These are phyloP conservation scores for Cicer judaicum DNA, from an alignment of 306 rosid species.

Conservation along the genomic window DNA sequence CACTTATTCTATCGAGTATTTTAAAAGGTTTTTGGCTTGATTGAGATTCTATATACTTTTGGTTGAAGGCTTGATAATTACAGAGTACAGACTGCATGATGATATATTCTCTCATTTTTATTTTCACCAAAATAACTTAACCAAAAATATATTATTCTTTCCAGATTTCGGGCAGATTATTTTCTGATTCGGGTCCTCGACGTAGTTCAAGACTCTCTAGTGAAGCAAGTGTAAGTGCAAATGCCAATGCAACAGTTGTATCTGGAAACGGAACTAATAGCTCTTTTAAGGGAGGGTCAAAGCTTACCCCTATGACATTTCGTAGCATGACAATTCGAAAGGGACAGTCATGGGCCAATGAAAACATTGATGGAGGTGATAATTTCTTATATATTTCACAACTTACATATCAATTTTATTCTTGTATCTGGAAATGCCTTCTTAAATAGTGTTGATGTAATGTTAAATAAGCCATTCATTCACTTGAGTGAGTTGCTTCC, in stretches of 20 bases:
- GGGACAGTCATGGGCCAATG: slow-evolving; percentile 88
- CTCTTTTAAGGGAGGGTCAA: slow-evolving; percentile 83
- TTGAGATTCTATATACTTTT: slow-evolving; percentile 11
- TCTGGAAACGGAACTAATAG: slow-evolving; percentile 73
- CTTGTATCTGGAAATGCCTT: slow-evolving; percentile 26
- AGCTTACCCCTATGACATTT: slow-evolving; percentile 73
- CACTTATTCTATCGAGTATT: slow-evolving; percentile 19
- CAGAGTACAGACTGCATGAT: slow-evolving; percentile 8
- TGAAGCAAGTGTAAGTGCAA: slow-evolving; percentile 67
- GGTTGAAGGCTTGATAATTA: slow-evolving; percentile 29
- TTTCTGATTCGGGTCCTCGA: slow-evolving; percentile 96
- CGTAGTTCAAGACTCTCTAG: slow-evolving; percentile 86
- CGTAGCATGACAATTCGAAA: slow-evolving; percentile 74
- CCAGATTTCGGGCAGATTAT: slow-evolving; percentile 88
- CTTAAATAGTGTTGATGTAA: slow-evolving; percentile 20
- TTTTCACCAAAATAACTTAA: background rate
- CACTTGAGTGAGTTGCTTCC: slow-evolving; percentile 23
- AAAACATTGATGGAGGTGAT: slow-evolving; percentile 87
- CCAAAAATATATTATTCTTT: slow-evolving; percentile 3
- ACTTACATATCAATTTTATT: slow-evolving; percentile 18
- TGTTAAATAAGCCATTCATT: slow-evolving; percentile 16
- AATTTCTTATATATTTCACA: slow-evolving; percentile 20
- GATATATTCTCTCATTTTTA: slow-evolving; percentile 18
- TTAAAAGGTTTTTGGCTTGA: slow-evolving; percentile 35
- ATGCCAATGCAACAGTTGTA: slow-evolving; percentile 58